phyloP scores from a whole-genome alignment of 2,329 filamentous ascomycete genomes.

The Colletotrichum tofieldiae region DNA sequence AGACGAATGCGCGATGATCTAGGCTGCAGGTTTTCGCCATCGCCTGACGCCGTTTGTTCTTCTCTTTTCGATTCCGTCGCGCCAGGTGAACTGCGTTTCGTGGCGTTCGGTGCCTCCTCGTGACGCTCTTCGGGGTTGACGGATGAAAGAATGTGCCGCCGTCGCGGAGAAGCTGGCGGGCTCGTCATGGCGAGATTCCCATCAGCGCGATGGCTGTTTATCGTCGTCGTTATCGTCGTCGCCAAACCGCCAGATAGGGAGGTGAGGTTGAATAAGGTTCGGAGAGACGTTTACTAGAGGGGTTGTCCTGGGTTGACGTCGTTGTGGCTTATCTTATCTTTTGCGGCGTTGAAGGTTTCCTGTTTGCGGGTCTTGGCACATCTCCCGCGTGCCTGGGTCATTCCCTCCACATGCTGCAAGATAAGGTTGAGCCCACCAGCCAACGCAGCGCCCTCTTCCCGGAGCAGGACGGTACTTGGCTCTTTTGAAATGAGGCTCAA shows the following conservation, averaged over 20 bases:
- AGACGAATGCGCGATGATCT: slow-evolving; percentile 58
- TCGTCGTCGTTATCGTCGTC: not conserved
- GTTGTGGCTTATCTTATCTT: slow-evolving; percentile 42
- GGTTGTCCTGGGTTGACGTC: slow-evolving; percentile 38
- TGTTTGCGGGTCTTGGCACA: slow-evolving; percentile 37
- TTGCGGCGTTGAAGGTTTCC: slow-evolving; percentile 27
- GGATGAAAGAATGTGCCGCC: slow-evolving; percentile 66
- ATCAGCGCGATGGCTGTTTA: slow-evolving; percentile 37
- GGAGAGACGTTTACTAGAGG: slow-evolving; percentile 15
- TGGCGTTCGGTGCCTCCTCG: slow-evolving; percentile 10
- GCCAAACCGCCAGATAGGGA: not conserved
- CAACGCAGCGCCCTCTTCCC: not conserved
- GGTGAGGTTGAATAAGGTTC: slow-evolving; percentile 14
- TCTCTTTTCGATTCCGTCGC: slow-evolving; percentile 8
- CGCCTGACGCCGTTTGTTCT: slow-evolving; percentile 13
- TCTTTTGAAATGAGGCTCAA: slow-evolving; percentile 32
- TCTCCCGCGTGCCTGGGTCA: slow-evolving; percentile 11
- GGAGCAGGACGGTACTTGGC: slow-evolving; percentile 6
- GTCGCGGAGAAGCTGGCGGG: slow-evolving; percentile 53
- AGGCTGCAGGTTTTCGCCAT: slow-evolving; percentile 29
- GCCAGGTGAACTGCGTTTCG: slow-evolving; percentile 37
- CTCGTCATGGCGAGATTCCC: slow-evolving; percentile 52
- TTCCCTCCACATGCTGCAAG: slow-evolving; percentile 22
- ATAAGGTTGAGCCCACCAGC: slow-evolving; percentile 36
- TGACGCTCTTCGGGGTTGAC: slow-evolving; percentile 57